Evolutionary conservation across 805 yeast genomes (phyloP), one percentile per base, ranked within the genome.

Genomic region (Wickerhamomyces kurtzmanii): DNA sequence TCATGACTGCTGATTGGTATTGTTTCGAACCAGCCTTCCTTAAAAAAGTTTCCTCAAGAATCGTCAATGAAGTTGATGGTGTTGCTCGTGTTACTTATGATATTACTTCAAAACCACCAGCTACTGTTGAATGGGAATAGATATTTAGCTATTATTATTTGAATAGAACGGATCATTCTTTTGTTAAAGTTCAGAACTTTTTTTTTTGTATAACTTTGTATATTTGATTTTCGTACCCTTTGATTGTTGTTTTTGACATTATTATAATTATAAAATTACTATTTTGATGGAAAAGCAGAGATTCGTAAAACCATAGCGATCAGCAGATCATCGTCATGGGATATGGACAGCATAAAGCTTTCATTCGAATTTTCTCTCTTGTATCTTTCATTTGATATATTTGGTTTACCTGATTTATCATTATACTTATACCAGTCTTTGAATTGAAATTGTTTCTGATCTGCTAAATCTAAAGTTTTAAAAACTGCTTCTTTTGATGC

Each of bases 1-100:
- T 91, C 72, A 91, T 91, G 99, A 91, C 99, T 48, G 98, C 98
- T 38, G 98, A 91, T 62, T 91, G 99, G 99, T 91, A 62, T 57
- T 82, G 80, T 40, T 91, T 91, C 53, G 96, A 87, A 46, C 89
- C 89, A 40, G 55, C 72, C 29, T 91, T 91, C 77, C 71, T 91
- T 59, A 91, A 89, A 72, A 75, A 65, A 39, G 96, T 87, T 35
- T 85, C 95, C 32, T 74, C 94, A 24, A 78, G 99, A 71, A 91
- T 91, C 38, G 97, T 91, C 47, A 91, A 91, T 59, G 99, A 91
- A 67, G 99, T 91, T 37, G 84, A 81, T 43, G 99, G 99, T 55
- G 98, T 91, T 49, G 96, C 98, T 32, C 81, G 99, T 63, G 99
- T 91, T 38, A 91, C 95, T 31, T 91, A 91, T 60, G 99, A 91